phyloP scores from a whole-genome alignment of 805 yeast species.

The Yamadazyma kitorensis region DNA sequence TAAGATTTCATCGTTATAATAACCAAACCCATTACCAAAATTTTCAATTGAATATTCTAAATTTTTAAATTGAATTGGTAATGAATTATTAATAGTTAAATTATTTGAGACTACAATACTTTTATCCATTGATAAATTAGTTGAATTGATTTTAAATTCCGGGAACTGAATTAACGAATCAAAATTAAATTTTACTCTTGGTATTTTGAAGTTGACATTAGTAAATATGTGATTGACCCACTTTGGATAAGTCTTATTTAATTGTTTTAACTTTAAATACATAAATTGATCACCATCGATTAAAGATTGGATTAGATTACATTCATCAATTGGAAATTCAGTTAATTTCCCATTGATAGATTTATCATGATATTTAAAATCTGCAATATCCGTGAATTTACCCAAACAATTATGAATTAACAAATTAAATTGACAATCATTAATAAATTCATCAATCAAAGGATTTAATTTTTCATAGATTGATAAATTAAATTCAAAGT shows the following conservation, averaged over 20 bases:
- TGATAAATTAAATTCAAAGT: slow-evolving; percentile 12
- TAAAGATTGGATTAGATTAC: slow-evolving; percentile 4
- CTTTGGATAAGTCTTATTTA: slow-evolving; percentile 6
- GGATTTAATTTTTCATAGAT: background rate
- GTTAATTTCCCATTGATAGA: slow-evolving; percentile 4
- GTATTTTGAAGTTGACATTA: slow-evolving; percentile 7
- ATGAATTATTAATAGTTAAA: background rate
- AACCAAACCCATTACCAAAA: slow-evolving; percentile 2
- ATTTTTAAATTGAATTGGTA: slow-evolving; percentile 3
- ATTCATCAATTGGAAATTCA: slow-evolving; percentile 5
- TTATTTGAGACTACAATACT: no score
- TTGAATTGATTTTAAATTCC: no score
- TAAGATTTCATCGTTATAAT: background rate
- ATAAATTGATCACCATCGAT: slow-evolving; percentile 1
- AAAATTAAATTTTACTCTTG: background rate
- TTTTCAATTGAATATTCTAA: background rate
- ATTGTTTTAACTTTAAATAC: background rate
- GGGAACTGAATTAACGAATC: no score
- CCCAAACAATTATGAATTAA: slow-evolving; percentile 24
- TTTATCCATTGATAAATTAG: no score
- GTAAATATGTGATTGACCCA: slow-evolving; percentile 13
- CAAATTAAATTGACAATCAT: slow-evolving; percentile 11
- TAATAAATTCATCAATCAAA: slow-evolving; percentile 1
- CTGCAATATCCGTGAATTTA: slow-evolving; percentile 20
- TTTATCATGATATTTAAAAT: slow-evolving; percentile 6